phyloP scores from a whole-genome alignment of 805 yeast genomes.

The Saccharomyces paradoxus region DNA sequence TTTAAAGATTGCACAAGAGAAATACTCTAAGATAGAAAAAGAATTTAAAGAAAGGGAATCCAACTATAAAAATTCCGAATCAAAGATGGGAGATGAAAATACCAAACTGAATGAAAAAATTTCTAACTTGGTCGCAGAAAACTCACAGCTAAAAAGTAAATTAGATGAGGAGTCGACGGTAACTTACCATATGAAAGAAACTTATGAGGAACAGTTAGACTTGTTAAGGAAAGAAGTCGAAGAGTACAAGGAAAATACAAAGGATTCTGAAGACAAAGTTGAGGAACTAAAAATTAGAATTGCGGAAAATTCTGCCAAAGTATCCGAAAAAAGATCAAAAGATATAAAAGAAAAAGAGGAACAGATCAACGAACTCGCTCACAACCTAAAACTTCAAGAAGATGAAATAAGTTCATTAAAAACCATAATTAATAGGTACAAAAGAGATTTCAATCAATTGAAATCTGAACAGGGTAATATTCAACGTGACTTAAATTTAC shows the following conservation, averaged over 20 bases:
- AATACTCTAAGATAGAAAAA: background rate
- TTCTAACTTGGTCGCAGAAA: constrained; percentile 4
- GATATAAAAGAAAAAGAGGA: constrained; percentile 13
- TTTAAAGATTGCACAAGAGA: constrained; percentile 1
- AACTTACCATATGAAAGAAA: background rate
- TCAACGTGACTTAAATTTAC: background rate
- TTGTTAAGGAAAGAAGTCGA: background rate
- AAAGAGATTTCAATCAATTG: background rate
- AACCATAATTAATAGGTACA: constrained; percentile 9
- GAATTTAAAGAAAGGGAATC: background rate
- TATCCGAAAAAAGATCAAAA: constrained; percentile 13
- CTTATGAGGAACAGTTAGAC: background rate
- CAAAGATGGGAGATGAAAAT: constrained; percentile 4
- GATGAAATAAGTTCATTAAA: background rate
- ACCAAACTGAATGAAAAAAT: constrained; percentile 3
- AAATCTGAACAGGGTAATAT: background rate
- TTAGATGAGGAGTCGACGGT: background rate
- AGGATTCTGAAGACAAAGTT: constrained; percentile 1
- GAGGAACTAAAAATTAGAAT: constrained; percentile 13
- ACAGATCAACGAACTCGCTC: constrained; percentile 1
- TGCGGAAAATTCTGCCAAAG: constrained; percentile 14
- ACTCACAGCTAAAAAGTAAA: constrained; percentile 7
- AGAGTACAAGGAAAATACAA: background rate
- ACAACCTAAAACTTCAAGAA: background rate
- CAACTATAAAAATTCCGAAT: background rate